These are phyloP conservation scores for Blastocystis hominis DNA, from an alignment of 352 stramenopile genomes.

Conservation along the genomic window DNA sequence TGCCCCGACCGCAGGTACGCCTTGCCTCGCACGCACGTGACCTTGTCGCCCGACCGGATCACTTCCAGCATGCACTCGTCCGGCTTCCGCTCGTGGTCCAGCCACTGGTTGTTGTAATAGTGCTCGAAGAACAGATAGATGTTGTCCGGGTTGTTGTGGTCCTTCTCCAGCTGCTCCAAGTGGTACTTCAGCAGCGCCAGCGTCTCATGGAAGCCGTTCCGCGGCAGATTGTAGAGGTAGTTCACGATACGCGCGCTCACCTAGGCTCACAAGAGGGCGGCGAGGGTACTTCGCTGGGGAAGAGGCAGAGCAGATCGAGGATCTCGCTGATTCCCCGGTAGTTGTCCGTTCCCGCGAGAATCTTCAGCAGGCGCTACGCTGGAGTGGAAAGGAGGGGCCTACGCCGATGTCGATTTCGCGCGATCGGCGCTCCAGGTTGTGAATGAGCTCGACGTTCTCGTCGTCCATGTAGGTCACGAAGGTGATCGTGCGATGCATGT, in stretches of 20 bases:
- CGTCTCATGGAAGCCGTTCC: conserved; percentile 9
- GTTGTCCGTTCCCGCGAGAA: neutral
- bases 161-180: neutral
- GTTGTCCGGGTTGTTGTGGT: neutral
- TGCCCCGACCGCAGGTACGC: neutral
- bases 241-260: conserved; percentile 26
- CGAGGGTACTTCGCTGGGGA: neutral
- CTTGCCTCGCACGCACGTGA: neutral
- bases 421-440: neutral
- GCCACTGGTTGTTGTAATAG: conserved; percentile 49
- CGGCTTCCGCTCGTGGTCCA: neutral
- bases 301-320: neutral
- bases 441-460: conserved; percentile 12
- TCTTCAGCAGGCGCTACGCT: neutral
- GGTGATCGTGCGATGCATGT: neutral
- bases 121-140: conserved; percentile 11
- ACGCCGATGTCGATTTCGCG: conserved; percentile 15
- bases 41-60: neutral
- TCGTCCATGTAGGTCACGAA: conserved; percentile 37
- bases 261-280: neutral
- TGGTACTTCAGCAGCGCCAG: conserved; percentile 23
- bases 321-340: neutral
- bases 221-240: neutral
- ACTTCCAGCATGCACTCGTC: neutral
- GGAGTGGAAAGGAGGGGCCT: neutral